Evolutionary conservation across 805 yeast genomes (phyloP).

Genomic region (Wickerhamiella shivajii): DNA sequence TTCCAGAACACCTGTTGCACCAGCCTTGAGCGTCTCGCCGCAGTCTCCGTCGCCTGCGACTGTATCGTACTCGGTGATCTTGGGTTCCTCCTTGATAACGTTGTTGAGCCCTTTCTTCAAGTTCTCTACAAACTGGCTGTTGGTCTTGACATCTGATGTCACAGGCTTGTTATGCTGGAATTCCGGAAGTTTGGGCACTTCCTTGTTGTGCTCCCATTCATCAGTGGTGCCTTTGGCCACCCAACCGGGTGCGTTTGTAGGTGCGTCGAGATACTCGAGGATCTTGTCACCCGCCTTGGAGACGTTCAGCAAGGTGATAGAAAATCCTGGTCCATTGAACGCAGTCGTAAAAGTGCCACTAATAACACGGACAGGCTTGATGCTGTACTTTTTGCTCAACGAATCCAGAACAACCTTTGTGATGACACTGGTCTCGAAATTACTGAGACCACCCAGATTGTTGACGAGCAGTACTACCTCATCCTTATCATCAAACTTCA

Average conservation of each 20-base stretch:
- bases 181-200: constrained; percentile 23
- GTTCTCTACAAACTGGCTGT: neutral
- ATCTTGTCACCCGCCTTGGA: constrained; percentile 35
- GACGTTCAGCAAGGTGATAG: constrained; percentile 65
- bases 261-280: constrained; percentile 48
- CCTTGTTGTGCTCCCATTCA: constrained; percentile 18
- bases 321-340: constrained; percentile 82
- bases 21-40: constrained; percentile 78
- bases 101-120: constrained; percentile 19
- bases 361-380: constrained; percentile 52
- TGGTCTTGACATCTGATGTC: constrained; percentile 31
- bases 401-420: constrained; percentile 42
- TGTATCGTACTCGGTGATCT: constrained; percentile 72
- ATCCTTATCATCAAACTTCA: constrained; percentile 47
- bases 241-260: constrained; percentile 80
- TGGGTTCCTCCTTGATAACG: constrained; percentile 56
- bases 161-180: constrained; percentile 19
- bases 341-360: constrained; percentile 80
- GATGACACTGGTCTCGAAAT: constrained; percentile 62
- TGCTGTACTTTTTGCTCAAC: constrained; percentile 36
- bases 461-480: constrained; percentile 60
- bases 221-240: constrained; percentile 19
- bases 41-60: constrained; percentile 96
- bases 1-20: constrained; percentile 56
- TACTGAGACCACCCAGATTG: constrained; percentile 82